Conservation (phyloP, 768 basidiomycete species). For the Cyclocybe aegerita region DNA sequence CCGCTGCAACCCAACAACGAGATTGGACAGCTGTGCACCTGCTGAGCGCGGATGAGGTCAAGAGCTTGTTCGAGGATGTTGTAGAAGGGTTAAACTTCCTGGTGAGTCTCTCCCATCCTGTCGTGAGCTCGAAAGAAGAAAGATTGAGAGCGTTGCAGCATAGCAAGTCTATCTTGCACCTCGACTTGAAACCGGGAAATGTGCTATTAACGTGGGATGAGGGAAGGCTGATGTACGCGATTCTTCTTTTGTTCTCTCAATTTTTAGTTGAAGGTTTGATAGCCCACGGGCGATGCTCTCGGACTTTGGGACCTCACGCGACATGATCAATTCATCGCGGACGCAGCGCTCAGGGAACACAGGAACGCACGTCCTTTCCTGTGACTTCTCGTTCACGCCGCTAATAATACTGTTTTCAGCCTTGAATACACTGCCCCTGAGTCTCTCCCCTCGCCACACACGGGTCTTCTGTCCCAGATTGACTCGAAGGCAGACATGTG, state of each 20-base stretch:
- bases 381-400: not conserved
- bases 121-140: not conserved
- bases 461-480: conserved; percentile 65
- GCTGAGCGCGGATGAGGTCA: conserved; percentile 81
- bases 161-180: conserved; percentile 81
- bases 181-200: conserved; percentile 94
- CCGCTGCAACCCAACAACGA: conserved; percentile 5
- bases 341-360: conserved; percentile 83
- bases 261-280: not conserved
- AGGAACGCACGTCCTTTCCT: conserved; percentile 73
- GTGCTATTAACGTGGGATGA: conserved; percentile 92
- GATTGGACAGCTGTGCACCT: conserved; percentile 79
- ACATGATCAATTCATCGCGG: conserved; percentile 73
- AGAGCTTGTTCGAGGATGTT: conserved; percentile 79
- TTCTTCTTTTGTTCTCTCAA: not conserved
- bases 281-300: conserved; percentile 94
- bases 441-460: conserved; percentile 67
- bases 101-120: conserved; percentile 42
- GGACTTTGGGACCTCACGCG: conserved; percentile 93
- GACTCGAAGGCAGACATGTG: conserved; percentile 96
- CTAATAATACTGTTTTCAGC: conserved; percentile 27
- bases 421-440: conserved; percentile 91
- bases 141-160: conserved; percentile 47
- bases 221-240: conserved; percentile 69
- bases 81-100: conserved; percentile 86